These are phyloP conservation scores for Trametes punicea DNA, from an alignment of 768 basidiomycete genomes.

Conservation along the genomic window DNA sequence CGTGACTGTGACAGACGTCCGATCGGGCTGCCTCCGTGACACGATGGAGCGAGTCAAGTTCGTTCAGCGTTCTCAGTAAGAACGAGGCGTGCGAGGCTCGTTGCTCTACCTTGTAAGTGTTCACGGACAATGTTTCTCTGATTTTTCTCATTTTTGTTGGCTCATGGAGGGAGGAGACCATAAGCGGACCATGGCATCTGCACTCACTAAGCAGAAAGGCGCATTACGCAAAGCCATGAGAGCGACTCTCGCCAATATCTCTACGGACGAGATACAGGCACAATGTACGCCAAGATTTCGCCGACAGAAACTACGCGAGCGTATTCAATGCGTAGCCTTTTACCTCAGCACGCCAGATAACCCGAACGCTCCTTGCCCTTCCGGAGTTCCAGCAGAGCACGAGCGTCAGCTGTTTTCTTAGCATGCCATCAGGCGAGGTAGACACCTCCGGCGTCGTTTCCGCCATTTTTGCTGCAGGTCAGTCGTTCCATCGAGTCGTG, in stretches of 20 bases:
- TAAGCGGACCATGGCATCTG: conserved; percentile 17
- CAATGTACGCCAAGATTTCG: conserved; percentile 49
- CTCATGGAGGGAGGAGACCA: neutral
- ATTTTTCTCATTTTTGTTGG: neutral
- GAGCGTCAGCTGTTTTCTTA: conserved; percentile 71
- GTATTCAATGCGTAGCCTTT: conserved; percentile 4
- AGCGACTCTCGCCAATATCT: conserved; percentile 42
- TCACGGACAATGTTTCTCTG: too few relatives aligned
- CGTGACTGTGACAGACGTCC: conserved; percentile 16
- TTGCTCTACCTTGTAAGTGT: neutral
- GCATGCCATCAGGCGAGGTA: conserved; percentile 72
- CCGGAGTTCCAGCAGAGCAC: conserved; percentile 48
- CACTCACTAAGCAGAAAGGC: conserved; percentile 49
- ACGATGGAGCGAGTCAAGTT: neutral
- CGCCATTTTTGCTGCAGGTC: conserved; percentile 54
- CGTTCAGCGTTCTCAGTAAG: neutral
- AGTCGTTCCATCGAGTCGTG: conserved; percentile 23
- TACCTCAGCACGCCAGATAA: conserved; percentile 42
- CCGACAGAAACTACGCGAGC: conserved; percentile 9
- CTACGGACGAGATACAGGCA: conserved; percentile 43
- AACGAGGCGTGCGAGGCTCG: neutral
- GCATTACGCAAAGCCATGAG: conserved; percentile 51
- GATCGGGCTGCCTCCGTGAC: conserved; percentile 12
- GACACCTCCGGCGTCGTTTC: conserved; percentile 53
- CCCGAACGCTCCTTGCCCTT: conserved; percentile 44